phyloP scores from a whole-genome alignment of 2,329 filamentous ascomycete species.

The Hymenoscyphus salicellus region DNA sequence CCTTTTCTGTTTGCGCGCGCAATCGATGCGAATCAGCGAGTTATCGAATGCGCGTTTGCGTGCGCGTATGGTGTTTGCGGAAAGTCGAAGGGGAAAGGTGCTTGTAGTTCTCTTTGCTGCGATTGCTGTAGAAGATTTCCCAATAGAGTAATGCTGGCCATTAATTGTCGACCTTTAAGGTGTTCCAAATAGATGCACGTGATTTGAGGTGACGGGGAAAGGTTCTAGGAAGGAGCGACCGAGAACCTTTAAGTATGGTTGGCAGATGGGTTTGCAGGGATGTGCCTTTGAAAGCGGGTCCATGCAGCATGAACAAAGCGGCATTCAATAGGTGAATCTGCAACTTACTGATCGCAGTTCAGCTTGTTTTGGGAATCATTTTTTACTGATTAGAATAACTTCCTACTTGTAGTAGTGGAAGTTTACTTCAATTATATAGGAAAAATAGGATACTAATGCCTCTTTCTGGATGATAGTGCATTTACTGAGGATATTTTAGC shows the following conservation, averaged over 20 bases:
- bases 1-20: background rate
- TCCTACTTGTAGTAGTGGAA: too few relatives aligned
- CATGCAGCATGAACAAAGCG: background rate
- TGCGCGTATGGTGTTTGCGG: background rate
- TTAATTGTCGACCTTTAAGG: background rate
- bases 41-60: background rate
- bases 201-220: background rate
- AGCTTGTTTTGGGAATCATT: background rate
- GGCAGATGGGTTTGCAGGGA: background rate
- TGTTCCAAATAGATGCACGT: background rate
- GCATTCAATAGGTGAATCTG: background rate
- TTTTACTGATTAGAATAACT: background rate
- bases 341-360: background rate
- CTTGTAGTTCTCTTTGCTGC: background rate
- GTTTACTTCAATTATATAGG: too few relatives aligned
- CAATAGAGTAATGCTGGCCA: background rate
- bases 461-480: too few relatives aligned
- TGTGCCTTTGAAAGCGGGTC: background rate
- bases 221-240: background rate
- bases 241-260: background rate
- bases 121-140: background rate
- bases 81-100: background rate
- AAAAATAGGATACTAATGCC: too few relatives aligned
- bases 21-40: background rate
- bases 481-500: too few relatives aligned